Evolutionary conservation across 345 rosid species (phyloP).

Genomic region (Chamaenerion angustifolium): DNA sequence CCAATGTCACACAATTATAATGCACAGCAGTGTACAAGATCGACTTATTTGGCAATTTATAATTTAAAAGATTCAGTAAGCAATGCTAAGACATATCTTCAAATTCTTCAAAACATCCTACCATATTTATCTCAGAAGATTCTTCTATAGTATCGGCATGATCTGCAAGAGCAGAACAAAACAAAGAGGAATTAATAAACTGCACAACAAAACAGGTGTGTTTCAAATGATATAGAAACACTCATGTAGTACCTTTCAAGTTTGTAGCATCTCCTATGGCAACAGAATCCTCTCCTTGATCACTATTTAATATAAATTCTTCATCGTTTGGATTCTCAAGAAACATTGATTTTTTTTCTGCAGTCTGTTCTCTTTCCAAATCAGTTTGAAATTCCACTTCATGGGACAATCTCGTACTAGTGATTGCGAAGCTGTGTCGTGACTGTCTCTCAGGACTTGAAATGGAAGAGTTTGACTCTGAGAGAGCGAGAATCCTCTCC

Average conservation of each 20-base stretch:
- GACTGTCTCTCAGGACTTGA: slow-evolving; percentile 21
- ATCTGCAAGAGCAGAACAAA: not conserved
- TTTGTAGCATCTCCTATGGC: not conserved
- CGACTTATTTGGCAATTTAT: not conserved
- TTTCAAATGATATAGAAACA: not conserved
- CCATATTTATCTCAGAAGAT: not conserved
- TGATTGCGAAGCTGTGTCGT: slow-evolving; percentile 20
- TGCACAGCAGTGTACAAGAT: not conserved
- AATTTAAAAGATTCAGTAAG: too few relatives aligned
- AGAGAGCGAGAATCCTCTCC: slow-evolving; percentile 64
- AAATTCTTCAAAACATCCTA: not conserved
- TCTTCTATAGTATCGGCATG: not conserved
- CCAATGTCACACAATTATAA: slow-evolving; percentile 4
- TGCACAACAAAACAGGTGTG: too few relatives aligned
- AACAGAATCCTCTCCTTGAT: not conserved
- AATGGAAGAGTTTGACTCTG: slow-evolving; percentile 38
- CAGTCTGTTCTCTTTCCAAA: not conserved
- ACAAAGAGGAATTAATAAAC: too few relatives aligned
- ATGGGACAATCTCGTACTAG: slow-evolving; percentile 25
- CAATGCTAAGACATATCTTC: too few relatives aligned
- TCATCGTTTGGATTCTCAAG: too few relatives aligned
- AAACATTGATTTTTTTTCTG: not conserved
- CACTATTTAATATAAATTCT: not conserved
- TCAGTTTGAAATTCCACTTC: slow-evolving; percentile 14
- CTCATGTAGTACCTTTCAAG: not conserved